Percentiles rank a stretch among this genome's conserved stretches.
phyloP scores from a whole-genome alignment of 768 basidiomycete genomes.

The Hypsizygus marmoreus region DNA sequence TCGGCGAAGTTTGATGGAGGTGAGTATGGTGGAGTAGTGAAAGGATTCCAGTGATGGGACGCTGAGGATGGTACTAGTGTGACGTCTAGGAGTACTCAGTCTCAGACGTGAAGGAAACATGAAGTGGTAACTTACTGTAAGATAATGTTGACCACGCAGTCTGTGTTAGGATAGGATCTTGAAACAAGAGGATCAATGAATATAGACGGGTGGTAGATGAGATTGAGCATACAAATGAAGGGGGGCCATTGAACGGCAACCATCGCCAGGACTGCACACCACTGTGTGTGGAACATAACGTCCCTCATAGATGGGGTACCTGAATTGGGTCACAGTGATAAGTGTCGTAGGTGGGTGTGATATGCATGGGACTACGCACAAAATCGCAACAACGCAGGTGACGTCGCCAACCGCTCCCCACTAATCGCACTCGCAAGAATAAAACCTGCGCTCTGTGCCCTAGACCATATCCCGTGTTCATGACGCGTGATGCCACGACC shows the following conservation, averaged over 20 bases:
- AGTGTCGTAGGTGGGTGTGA: too few species aligned
- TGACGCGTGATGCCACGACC: slow-evolving; percentile 65
- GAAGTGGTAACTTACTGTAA: slow-evolving; percentile 53
- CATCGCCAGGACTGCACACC: slow-evolving; percentile 87
- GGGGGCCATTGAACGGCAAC: slow-evolving; percentile 94
- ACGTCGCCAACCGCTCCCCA: slow-evolving; percentile 83
- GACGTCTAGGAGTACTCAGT: slow-evolving; percentile 54
- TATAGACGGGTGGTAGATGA: neutral
- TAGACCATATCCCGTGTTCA: slow-evolving; percentile 64
- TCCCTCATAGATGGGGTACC: slow-evolving; percentile 93
- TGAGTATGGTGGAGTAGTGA: slow-evolving; percentile 53
- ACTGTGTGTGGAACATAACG: slow-evolving; percentile 91
- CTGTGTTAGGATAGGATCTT: slow-evolving; percentile 88
- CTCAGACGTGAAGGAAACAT: slow-evolving; percentile 1
- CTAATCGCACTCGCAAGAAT: slow-evolving; percentile 92
- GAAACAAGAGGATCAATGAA: slow-evolving; percentile 10
- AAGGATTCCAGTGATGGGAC: slow-evolving; percentile 66
- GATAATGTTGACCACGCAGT: slow-evolving; percentile 86
- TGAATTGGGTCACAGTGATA: slow-evolving; percentile 32
- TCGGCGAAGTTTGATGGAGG: slow-evolving; percentile 73
- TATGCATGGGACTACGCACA: slow-evolving; percentile 50
- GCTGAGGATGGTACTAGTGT: slow-evolving; percentile 57
- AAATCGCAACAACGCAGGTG: slow-evolving; percentile 86
- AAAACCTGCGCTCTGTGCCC: slow-evolving; percentile 82
- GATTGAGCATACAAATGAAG: slow-evolving; percentile 74